These are phyloP conservation scores for Cicer yamashitae DNA, from an alignment of 306 rosid genomes.

Conservation along the genomic window DNA sequence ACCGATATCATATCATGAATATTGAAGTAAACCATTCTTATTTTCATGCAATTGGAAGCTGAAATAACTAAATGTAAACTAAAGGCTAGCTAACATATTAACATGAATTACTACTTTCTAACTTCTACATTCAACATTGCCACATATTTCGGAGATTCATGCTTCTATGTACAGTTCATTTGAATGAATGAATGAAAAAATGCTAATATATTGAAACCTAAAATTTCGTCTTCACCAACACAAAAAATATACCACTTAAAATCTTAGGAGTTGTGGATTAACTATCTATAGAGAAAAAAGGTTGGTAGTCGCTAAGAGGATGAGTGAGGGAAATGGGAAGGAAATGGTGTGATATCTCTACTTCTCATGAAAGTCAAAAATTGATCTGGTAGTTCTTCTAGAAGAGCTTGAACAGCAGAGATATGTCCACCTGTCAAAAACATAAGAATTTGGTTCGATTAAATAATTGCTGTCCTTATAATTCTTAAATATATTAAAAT, in stretches of 20 bases:
- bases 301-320: background rate
- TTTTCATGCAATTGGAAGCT: background rate
- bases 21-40: too few species aligned
- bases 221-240: background rate
- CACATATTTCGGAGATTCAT: background rate
- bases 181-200: too few species aligned
- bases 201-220: background rate
- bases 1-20: too few species aligned
- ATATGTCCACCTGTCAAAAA: constrained; percentile 58
- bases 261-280: background rate
- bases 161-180: background rate
- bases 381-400: constrained; percentile 86
- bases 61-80: background rate
- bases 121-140: too few species aligned
- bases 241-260: background rate
- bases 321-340: constrained; percentile 25
- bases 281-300: background rate
- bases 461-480: background rate
- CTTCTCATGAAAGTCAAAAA: constrained; percentile 71
- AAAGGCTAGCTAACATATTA: background rate
- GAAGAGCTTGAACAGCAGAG: constrained; percentile 70
- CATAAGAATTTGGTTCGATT: background rate
- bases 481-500: too few species aligned
- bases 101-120: background rate
- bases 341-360: constrained; percentile 62